Conservation (phyloP, 257 asterid genomes). For the Plantago ovata region DNA sequence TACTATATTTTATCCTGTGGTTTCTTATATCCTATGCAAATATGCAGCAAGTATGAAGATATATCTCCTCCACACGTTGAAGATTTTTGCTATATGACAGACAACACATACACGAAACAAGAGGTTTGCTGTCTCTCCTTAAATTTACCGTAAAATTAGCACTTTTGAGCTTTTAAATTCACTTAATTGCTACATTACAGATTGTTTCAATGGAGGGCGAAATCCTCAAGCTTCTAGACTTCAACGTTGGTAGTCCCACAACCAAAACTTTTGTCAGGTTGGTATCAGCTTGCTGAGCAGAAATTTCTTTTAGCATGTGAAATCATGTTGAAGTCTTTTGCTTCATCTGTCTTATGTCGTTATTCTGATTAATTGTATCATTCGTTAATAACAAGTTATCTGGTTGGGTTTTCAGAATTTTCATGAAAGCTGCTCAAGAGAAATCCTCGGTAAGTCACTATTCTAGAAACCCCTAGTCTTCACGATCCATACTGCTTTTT, state of each 20-base stretch:
- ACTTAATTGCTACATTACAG: conserved; percentile 29
- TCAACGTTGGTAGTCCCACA: conserved; percentile 69
- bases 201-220: conserved; percentile 64
- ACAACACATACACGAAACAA: conserved; percentile 69
- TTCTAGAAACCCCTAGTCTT: conserved; percentile 5
- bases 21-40: conserved; percentile 20
- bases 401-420: conserved; percentile 47
- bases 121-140: conserved; percentile 48
- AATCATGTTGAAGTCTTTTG: neutral
- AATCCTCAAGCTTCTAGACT: conserved; percentile 54
- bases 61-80: conserved; percentile 71
- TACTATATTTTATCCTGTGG: conserved; percentile 2
- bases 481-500: neutral
- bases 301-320: neutral
- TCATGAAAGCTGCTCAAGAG: conserved; percentile 59
- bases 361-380: neutral
- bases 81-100: conserved; percentile 82
- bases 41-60: conserved; percentile 82
- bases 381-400: conserved; percentile 1
- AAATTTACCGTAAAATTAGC: neutral
- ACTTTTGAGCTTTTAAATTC: conserved; percentile 3
- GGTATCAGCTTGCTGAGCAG: neutral
- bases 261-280: conserved; percentile 78
- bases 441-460: conserved; percentile 36
- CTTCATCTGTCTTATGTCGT: too few relatives aligned